Conservation (phyloP, 176 grass and related monocot genomes). For the Avena eriantha region DNA sequence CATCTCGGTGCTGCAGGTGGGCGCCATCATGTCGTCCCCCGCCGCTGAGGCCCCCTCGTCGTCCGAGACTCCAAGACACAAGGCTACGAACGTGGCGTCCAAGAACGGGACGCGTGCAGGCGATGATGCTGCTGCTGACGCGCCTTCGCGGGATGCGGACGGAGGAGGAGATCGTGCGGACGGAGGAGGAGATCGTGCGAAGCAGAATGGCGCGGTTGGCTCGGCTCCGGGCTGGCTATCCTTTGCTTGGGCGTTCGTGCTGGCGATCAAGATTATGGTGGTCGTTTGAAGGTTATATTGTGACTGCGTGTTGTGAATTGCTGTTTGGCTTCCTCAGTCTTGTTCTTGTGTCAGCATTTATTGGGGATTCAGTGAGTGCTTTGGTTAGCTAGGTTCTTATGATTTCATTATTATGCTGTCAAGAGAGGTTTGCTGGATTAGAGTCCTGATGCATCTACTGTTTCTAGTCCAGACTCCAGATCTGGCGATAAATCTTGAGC, state of each 20-base stretch:
- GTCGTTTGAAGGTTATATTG: constrained; percentile 3
- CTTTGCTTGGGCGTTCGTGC: neutral
- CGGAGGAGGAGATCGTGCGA: neutral
- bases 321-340: neutral
- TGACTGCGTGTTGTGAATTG: neutral
- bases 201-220: constrained; percentile 8
- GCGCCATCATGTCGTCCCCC: constrained; percentile 53
- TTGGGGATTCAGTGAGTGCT: constrained; percentile 31
- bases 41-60: constrained; percentile 61
- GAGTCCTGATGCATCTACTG: neutral
- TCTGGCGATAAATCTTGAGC: too few relatives aligned
- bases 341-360: neutral
- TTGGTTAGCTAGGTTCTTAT: constrained; percentile 16
- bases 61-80: constrained; percentile 33
- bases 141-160: neutral
- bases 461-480: neutral
- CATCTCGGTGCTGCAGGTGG: constrained; percentile 59
- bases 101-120: constrained; percentile 47
- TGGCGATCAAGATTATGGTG: neutral
- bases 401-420: neutral
- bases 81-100: constrained; percentile 53
- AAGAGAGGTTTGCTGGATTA: constrained; percentile 1
- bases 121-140: neutral
- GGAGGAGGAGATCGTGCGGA: neutral
- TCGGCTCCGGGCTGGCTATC: neutral